Conservation (phyloP, 73 alveolate genomes). For the Paramecium primaurelia region DNA sequence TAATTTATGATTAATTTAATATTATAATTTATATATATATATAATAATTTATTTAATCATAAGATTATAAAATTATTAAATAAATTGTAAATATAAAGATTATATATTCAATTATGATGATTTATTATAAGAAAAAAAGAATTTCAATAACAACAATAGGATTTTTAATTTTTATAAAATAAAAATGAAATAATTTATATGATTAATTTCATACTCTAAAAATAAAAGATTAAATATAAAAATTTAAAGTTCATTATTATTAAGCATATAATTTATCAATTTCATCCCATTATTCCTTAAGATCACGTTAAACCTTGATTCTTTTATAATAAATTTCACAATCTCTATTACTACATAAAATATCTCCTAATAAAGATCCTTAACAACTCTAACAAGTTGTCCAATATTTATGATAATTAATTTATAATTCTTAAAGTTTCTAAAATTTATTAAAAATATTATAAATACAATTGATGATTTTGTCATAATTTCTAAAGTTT, state of each 20-base stretch:
- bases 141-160: too few relatives aligned
- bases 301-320: slow-evolving; percentile 84
- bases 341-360: slow-evolving; percentile 95
- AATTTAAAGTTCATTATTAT: neutral
- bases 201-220: too few relatives aligned
- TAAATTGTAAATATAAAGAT: too few relatives aligned
- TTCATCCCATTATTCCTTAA: slow-evolving; percentile 18
- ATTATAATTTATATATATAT: too few relatives aligned
- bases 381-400: slow-evolving; percentile 99
- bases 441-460: slow-evolving; percentile 70
- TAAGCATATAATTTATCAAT: neutral
- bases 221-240: too few relatives aligned
- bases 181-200: too few relatives aligned
- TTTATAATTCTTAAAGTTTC: slow-evolving; percentile 78
- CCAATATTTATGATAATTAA: slow-evolving; percentile 73
- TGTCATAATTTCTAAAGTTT: slow-evolving; percentile 60
- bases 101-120: too few relatives aligned
- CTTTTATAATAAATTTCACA: slow-evolving; percentile 98
- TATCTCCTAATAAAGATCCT: slow-evolving; percentile 93
- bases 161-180: too few relatives aligned
- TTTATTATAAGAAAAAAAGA: too few relatives aligned
- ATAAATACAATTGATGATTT: slow-evolving; percentile 79
- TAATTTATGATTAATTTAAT: too few relatives aligned
- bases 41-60: too few relatives aligned
- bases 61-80: too few relatives aligned